Conservation (phyloP, 495 filamentous ascomycete genomes). For the Trichoderma parareesei region DNA sequence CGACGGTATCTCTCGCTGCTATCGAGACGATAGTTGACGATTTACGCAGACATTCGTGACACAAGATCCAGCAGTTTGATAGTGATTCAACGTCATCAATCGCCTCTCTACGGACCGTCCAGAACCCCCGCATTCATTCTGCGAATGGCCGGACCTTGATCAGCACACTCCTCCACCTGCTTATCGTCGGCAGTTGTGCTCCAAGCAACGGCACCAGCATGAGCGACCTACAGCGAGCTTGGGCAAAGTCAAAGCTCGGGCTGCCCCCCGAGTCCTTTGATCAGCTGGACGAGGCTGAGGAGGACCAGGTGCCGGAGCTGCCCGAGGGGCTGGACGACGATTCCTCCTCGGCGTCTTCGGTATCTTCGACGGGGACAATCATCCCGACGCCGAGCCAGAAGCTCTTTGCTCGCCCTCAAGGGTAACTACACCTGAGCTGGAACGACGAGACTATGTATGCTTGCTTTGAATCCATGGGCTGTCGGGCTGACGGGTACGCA, state of each 20-base stretch:
- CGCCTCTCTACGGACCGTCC: background rate
- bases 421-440: constrained; percentile 35
- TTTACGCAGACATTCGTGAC: no score
- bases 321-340: constrained; percentile 52
- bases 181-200: background rate
- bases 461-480: constrained; percentile 1
- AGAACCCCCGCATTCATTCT: background rate
- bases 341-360: constrained; percentile 65
- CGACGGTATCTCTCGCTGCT: background rate
- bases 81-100: background rate
- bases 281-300: constrained; percentile 43
- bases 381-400: constrained; percentile 69
- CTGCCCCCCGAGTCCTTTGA: constrained; percentile 48
- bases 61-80: no score
- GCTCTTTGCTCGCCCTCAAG: constrained; percentile 60
- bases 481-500: constrained; percentile 15
- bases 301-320: constrained; percentile 27
- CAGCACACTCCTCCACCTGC: background rate
- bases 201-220: constrained; percentile 37
- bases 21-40: no score
- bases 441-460: constrained; percentile 12
- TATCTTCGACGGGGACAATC: constrained; percentile 83
- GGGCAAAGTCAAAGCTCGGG: constrained; percentile 70
- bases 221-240: constrained; percentile 81
- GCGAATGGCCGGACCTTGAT: constrained; percentile 9